Conservation (phyloP, 352 stramenopile species). For the Globisporangium abappressorium region DNA sequence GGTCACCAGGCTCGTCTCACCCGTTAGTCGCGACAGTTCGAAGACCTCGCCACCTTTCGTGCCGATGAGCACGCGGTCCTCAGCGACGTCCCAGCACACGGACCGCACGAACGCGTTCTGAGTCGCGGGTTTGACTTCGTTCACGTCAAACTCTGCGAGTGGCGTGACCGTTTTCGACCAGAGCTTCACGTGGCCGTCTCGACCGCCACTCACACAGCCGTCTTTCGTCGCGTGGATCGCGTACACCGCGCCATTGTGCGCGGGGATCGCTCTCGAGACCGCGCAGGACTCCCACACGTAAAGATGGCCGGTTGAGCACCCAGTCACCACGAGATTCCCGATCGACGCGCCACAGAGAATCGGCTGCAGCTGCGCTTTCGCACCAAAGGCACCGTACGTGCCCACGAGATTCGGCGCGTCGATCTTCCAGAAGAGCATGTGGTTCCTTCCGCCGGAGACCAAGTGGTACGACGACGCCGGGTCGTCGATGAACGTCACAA, state of each 20-base stretch:
- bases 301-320: slow-evolving; percentile 59
- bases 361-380: slow-evolving; percentile 49
- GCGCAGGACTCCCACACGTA: slow-evolving; percentile 71
- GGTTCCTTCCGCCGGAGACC: slow-evolving; percentile 59
- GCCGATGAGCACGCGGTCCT: slow-evolving; percentile 67
- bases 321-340: slow-evolving; percentile 49
- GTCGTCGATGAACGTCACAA: slow-evolving; percentile 62
- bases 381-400: slow-evolving; percentile 60
- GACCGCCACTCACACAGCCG: slow-evolving; percentile 56
- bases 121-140: slow-evolving; percentile 45
- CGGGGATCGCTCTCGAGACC: slow-evolving; percentile 54
- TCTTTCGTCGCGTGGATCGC: slow-evolving; percentile 50
- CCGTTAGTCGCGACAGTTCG: slow-evolving; percentile 65
- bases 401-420: slow-evolving; percentile 45
- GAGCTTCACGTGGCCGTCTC: slow-evolving; percentile 69
- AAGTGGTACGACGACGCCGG: slow-evolving; percentile 37
- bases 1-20: slow-evolving; percentile 54
- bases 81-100: slow-evolving; percentile 63
- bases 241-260: slow-evolving; percentile 67
- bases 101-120: slow-evolving; percentile 46
- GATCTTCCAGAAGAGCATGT: slow-evolving; percentile 74
- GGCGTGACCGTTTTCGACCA: slow-evolving; percentile 51
- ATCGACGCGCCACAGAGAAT: slow-evolving; percentile 63
- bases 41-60: slow-evolving; percentile 66
- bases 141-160: slow-evolving; percentile 62